phyloP scores from a whole-genome alignment of 139 green algal genomes.

The Limnomonas spitsbergensis region DNA sequence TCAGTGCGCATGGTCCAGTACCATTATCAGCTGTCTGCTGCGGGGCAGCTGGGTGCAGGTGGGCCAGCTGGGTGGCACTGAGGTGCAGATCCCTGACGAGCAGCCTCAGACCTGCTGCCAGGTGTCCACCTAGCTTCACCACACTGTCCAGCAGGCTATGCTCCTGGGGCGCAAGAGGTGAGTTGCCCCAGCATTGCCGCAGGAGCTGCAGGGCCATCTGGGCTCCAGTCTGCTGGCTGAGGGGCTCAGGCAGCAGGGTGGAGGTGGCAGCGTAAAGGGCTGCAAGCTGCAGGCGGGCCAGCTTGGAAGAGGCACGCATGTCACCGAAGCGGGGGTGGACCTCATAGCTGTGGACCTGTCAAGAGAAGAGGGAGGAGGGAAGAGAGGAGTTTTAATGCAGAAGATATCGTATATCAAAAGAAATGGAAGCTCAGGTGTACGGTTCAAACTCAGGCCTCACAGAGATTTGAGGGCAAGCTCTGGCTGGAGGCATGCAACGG shows the following conservation, averaged over 20 bases:
- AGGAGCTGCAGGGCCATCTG: conserved; percentile 49
- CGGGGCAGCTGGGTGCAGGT: background rate
- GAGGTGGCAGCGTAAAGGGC: conserved; percentile 56
- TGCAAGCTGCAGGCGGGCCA: conserved; percentile 56
- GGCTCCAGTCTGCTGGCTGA: conserved; percentile 37
- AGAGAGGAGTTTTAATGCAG: too few species aligned
- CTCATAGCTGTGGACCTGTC: conserved; percentile 47
- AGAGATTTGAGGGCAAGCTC: too few species aligned
- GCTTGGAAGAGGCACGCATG: conserved; percentile 29
- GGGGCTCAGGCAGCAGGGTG: conserved; percentile 50
- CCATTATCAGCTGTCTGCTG: background rate
- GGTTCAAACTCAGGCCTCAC: too few species aligned
- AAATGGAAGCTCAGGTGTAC: too few species aligned
- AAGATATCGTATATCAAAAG: too few species aligned
- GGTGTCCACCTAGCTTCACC: conserved; percentile 14
- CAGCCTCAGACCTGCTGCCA: conserved; percentile 38
- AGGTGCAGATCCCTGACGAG: conserved; percentile 30
- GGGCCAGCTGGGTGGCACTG: conserved; percentile 30
- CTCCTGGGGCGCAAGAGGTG: conserved; percentile 34
- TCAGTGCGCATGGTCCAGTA: too few species aligned
- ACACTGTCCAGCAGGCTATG: conserved; percentile 25
- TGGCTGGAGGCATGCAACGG: too few species aligned
- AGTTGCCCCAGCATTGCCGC: conserved; percentile 42
- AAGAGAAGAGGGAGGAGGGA: too few species aligned
- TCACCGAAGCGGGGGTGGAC: conserved; percentile 47